Percentiles rank a stretch among this genome's conserved stretches.
These are phyloP conservation scores for Coemansia sp. DNA, from an alignment of 192 early-diverging fungal genomes.

Conservation along the genomic window DNA sequence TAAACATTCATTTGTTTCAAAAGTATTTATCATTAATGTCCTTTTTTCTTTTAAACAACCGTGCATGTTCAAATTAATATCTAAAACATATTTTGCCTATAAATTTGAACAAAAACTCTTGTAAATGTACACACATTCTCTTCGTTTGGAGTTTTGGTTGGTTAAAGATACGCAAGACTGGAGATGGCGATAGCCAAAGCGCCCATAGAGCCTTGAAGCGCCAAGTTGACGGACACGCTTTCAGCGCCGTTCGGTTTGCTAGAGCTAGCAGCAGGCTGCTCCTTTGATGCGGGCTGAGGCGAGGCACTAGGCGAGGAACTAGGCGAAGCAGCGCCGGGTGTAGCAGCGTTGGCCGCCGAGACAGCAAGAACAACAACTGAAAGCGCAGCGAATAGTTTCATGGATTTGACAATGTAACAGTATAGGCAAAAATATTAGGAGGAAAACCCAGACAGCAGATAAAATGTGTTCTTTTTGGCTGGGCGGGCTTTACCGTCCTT, in stretches of 20 bases:
- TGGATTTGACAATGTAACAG: neutral
- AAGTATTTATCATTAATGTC: too few species aligned
- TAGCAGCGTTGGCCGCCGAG: neutral
- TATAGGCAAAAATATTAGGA: too few species aligned
- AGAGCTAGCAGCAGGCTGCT: neutral
- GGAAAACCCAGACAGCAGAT: too few species aligned
- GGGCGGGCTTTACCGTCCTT: too few species aligned
- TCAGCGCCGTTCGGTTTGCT: conserved; percentile 24
- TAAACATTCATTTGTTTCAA: conserved; percentile 10
- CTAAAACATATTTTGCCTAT: neutral
- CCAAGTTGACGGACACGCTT: conserved; percentile 15
- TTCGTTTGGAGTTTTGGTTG: neutral
- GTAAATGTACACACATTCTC: neutral
- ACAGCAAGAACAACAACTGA: neutral
- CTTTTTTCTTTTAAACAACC: too few species aligned
- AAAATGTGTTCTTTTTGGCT: too few species aligned
- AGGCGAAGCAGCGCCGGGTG: neutral
- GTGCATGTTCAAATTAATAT: conserved; percentile 5
- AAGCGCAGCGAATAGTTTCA: neutral
- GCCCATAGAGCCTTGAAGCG: conserved; percentile 31
- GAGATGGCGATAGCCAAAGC: conserved; percentile 43
- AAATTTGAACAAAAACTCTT: too few species aligned
- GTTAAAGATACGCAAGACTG: conserved; percentile 36
- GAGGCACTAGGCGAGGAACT: neutral
- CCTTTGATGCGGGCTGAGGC: conserved; percentile 2